Percentiles rank a stretch among this genome's conserved stretches.
Conservation (phyloP, 2,329 filamentous ascomycete genomes). For the Aphanoascus verrucosus region DNA sequence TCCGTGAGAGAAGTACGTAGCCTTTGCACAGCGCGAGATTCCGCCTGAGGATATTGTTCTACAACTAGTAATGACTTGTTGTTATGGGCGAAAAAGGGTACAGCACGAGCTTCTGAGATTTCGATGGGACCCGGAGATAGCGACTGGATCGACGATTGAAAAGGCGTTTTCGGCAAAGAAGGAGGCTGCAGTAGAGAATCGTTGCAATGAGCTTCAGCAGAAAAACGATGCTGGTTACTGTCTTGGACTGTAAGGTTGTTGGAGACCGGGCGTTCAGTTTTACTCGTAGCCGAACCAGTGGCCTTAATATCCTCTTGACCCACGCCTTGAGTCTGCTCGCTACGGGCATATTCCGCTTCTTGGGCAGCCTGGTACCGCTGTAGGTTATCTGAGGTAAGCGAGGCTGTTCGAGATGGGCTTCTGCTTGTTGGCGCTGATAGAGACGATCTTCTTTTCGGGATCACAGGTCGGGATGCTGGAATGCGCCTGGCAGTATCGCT, state of each 20-base stretch:
- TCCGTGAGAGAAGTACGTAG: constrained; percentile 18
- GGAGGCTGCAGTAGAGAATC: constrained; percentile 1
- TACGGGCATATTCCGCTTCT: neutral
- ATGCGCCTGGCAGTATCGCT: constrained; percentile 15
- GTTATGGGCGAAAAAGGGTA: constrained; percentile 53
- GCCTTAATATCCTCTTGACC: neutral
- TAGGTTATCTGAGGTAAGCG: constrained; percentile 36
- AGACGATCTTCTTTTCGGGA: constrained; percentile 36
- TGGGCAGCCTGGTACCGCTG: constrained; percentile 3
- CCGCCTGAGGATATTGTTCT: constrained; percentile 37
- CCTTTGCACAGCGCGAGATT: constrained; percentile 24
- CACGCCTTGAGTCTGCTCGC: neutral
- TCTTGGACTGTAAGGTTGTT: neutral
- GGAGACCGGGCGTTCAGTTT: neutral
- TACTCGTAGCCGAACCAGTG: neutral
- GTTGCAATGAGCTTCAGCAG: neutral
- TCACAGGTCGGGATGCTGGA: constrained; percentile 21
- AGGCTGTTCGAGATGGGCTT: constrained; percentile 36
- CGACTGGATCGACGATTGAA: constrained; percentile 38
- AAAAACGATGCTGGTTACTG: neutral
- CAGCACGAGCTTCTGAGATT: constrained; percentile 50
- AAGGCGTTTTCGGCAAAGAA: constrained; percentile 13
- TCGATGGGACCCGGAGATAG: constrained; percentile 45
- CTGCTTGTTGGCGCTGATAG: constrained; percentile 39
- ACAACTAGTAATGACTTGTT: constrained; percentile 55